Evolutionary conservation across 2,329 filamentous ascomycete genomes (phyloP).

Genomic region (Colletotrichum lentis): DNA sequence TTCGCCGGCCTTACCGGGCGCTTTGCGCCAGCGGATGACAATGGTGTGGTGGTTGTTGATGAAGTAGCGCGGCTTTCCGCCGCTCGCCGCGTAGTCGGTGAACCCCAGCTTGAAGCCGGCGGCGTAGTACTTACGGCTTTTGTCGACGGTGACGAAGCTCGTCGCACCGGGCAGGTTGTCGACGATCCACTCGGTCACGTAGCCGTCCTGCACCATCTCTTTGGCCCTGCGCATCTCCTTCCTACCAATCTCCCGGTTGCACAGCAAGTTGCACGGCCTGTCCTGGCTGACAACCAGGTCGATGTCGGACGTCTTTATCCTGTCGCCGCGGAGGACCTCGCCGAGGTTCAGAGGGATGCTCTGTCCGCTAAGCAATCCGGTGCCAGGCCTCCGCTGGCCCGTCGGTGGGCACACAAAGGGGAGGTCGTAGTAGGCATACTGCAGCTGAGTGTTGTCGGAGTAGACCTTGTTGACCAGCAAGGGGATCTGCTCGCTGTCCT

Average conservation of each 20-base stretch:
- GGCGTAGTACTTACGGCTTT: conserved; percentile 85
- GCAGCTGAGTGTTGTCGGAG: conserved; percentile 87
- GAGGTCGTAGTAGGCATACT: conserved; percentile 89
- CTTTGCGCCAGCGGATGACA: conserved; percentile 79
- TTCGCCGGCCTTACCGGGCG: conserved; percentile 72
- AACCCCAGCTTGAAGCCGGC: conserved; percentile 90
- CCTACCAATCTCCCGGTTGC: conserved; percentile 71
- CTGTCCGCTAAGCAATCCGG: conserved; percentile 76
- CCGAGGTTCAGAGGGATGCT: conserved; percentile 84
- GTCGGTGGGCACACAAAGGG: conserved; percentile 86
- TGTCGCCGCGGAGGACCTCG: conserved; percentile 85
- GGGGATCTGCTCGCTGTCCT: conserved; percentile 77
- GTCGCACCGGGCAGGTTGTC: conserved; percentile 91
- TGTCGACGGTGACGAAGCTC: conserved; percentile 86
- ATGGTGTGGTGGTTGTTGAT: conserved; percentile 91
- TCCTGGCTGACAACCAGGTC: conserved; percentile 81
- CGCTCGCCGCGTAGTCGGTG: conserved; percentile 68
- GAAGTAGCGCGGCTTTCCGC: conserved; percentile 71
- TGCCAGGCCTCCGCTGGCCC: conserved; percentile 70
- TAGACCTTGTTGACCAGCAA: conserved; percentile 93
- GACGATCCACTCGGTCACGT: conserved; percentile 92
- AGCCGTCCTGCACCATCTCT: conserved; percentile 78
- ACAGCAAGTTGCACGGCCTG: conserved; percentile 75
- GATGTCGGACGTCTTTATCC: conserved; percentile 85
- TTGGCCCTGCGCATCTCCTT: conserved; percentile 72